Evolutionary conservation across 768 basidiomycete genomes (phyloP).

Genomic region (Leccinum barrowsii): DNA sequence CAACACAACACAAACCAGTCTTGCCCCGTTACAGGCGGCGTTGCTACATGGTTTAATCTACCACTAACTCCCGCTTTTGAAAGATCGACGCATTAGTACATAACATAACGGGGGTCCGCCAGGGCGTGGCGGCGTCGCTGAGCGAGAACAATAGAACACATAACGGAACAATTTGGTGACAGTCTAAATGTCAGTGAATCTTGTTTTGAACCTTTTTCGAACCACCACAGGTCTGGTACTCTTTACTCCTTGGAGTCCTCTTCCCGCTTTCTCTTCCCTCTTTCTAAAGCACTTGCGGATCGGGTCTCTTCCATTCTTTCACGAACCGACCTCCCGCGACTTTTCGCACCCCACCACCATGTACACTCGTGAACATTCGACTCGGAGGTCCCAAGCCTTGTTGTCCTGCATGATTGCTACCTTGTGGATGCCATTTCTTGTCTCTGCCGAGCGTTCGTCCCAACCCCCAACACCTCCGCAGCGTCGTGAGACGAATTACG

Average conservation of each 20-base stretch:
- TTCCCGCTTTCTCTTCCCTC: not conserved
- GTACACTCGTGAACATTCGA: not conserved
- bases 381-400: not conserved
- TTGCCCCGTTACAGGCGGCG: not conserved
- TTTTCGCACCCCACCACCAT: not conserved
- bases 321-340: not conserved
- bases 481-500: conserved; percentile 32
- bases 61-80: not conserved
- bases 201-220: not conserved
- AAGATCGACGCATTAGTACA: conserved; percentile 5
- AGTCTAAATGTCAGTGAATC: not conserved
- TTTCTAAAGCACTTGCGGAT: not conserved
- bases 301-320: not conserved
- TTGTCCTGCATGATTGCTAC: conserved; percentile 7
- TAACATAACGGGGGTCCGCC: conserved; percentile 2
- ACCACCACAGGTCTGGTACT: conserved; percentile 3
- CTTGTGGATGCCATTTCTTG: conserved; percentile 11
- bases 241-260: conserved; percentile 2
- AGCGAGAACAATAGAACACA: not conserved
- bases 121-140: not conserved
- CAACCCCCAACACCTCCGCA: conserved; percentile 8
- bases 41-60: not conserved
- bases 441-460: conserved; percentile 3
- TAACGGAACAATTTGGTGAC: not conserved
- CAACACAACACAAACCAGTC: not conserved